These are phyloP conservation scores for Chaetomium cochliodes DNA, from an alignment of 495 filamentous ascomycete genomes.

Conservation along the genomic window DNA sequence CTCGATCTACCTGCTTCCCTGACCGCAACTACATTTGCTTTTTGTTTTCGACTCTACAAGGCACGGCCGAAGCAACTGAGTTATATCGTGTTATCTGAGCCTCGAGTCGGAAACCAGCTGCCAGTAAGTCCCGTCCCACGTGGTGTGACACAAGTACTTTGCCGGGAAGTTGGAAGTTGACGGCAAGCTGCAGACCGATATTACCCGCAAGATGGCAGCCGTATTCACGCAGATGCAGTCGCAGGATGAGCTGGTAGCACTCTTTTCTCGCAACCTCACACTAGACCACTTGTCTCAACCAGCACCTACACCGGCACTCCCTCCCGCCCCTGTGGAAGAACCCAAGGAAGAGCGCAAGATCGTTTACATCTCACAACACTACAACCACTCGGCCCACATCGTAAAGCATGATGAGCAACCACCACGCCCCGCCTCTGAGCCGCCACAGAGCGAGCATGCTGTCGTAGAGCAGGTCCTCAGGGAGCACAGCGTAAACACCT, in stretches of 20 bases:
- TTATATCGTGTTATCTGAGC: neutral
- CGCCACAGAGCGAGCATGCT: slow-evolving; percentile 45
- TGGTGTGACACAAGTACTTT: no score
- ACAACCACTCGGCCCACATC: slow-evolving; percentile 67
- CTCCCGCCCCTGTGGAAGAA: slow-evolving; percentile 30
- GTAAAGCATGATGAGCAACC: slow-evolving; percentile 33
- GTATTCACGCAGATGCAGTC: slow-evolving; percentile 47
- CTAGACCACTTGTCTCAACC: slow-evolving; percentile 40
- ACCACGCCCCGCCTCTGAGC: slow-evolving; percentile 49
- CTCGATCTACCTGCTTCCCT: slow-evolving; percentile 28
- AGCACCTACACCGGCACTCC: slow-evolving; percentile 33
- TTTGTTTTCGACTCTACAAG: slow-evolving; percentile 3
- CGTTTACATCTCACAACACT: slow-evolving; percentile 70
- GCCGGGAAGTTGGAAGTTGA: slow-evolving; percentile 12
- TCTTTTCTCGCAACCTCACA: slow-evolving; percentile 65
- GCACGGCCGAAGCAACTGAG: neutral
- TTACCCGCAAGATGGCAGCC: slow-evolving; percentile 34
- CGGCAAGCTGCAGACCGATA: slow-evolving; percentile 15
- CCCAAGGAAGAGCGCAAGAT: slow-evolving; percentile 41
- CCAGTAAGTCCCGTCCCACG: no score
- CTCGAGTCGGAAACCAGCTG: neutral
- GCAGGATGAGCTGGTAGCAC: slow-evolving; percentile 64
- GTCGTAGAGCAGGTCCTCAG: slow-evolving; percentile 42
- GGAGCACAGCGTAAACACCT: slow-evolving; percentile 55
- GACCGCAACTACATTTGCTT: slow-evolving; percentile 14